phyloP scores from a whole-genome alignment of 2,329 filamentous ascomycete species.

The Pestalotiopsis fici region DNA sequence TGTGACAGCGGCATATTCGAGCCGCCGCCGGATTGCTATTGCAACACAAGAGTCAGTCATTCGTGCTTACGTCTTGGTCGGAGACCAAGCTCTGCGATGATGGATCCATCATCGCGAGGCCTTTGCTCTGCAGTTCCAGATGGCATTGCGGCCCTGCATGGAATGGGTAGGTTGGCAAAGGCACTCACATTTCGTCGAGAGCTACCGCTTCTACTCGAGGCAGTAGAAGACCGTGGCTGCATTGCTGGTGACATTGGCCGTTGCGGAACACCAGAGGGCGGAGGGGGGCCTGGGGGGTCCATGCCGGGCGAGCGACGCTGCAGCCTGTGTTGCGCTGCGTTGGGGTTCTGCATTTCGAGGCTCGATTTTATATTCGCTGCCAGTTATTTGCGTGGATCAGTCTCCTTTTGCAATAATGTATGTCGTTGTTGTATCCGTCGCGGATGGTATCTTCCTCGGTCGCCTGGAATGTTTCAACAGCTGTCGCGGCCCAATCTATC shows the following conservation, averaged over 20 bases:
- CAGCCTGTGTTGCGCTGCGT: slow-evolving; percentile 53
- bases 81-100: background rate
- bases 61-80: background rate
- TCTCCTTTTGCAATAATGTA: background rate
- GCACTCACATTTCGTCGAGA: slow-evolving; percentile 61
- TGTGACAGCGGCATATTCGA: slow-evolving; percentile 81
- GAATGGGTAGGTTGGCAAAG: slow-evolving; percentile 15
- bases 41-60: background rate
- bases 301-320: slow-evolving; percentile 66
- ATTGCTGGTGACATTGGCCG: slow-evolving; percentile 63
- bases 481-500: slow-evolving; percentile 3
- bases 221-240: slow-evolving; percentile 64
- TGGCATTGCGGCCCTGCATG: background rate
- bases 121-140: background rate
- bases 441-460: background rate
- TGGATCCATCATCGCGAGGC: background rate
- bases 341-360: slow-evolving; percentile 51
- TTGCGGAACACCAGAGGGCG: slow-evolving; percentile 52
- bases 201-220: slow-evolving; percentile 62
- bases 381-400: background rate
- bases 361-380: background rate
- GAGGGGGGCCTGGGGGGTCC: slow-evolving; percentile 51
- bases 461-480: background rate
- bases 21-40: slow-evolving; percentile 54
- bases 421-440: slow-evolving; percentile 22